Evolutionary conservation across 2,329 filamentous ascomycete species (phyloP).

Genomic region (Calonectria pseudoturangicola): DNA sequence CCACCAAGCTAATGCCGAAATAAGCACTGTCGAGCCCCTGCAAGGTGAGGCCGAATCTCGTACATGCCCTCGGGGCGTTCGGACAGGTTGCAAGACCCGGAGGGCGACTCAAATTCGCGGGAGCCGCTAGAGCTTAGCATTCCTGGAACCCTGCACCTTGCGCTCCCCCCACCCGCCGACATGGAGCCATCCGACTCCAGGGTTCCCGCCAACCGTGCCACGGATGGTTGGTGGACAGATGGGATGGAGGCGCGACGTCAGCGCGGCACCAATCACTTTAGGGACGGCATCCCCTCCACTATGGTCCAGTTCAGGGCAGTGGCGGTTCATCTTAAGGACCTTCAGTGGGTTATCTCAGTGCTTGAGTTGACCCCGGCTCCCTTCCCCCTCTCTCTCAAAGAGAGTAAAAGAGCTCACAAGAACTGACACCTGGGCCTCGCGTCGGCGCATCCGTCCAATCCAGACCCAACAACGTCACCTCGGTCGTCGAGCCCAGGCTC

Average conservation of each 20-base stretch:
- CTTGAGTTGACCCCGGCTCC: slow-evolving; percentile 12
- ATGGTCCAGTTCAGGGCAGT: slow-evolving; percentile 28
- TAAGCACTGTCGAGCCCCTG: not conserved
- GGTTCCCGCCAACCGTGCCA: slow-evolving; percentile 28
- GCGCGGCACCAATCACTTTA: slow-evolving; percentile 28
- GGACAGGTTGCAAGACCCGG: slow-evolving; percentile 1
- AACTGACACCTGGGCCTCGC: slow-evolving; percentile 36
- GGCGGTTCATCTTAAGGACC: slow-evolving; percentile 31
- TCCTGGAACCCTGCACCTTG: slow-evolving; percentile 20
- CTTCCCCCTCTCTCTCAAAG: not conserved
- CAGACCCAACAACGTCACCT: slow-evolving; percentile 35
- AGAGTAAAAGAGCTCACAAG: slow-evolving; percentile 23
- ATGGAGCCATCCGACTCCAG: slow-evolving; percentile 34
- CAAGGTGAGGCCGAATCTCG: slow-evolving; percentile 8
- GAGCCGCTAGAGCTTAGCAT: slow-evolving; percentile 33
- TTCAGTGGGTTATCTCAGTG: slow-evolving; percentile 32
- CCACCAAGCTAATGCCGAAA: slow-evolving; percentile 25
- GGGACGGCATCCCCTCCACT: slow-evolving; percentile 34
- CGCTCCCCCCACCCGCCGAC: slow-evolving; percentile 14
- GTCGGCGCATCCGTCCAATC: slow-evolving; percentile 39
- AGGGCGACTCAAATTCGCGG: slow-evolving; percentile 23
- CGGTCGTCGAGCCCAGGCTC: slow-evolving; percentile 32
- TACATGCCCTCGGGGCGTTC: slow-evolving; percentile 31
- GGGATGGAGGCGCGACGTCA: slow-evolving; percentile 36
- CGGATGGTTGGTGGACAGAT: slow-evolving; percentile 26